Evolutionary conservation across 306 rosid species (phyloP).

Genomic region (Nissolia schottii): DNA sequence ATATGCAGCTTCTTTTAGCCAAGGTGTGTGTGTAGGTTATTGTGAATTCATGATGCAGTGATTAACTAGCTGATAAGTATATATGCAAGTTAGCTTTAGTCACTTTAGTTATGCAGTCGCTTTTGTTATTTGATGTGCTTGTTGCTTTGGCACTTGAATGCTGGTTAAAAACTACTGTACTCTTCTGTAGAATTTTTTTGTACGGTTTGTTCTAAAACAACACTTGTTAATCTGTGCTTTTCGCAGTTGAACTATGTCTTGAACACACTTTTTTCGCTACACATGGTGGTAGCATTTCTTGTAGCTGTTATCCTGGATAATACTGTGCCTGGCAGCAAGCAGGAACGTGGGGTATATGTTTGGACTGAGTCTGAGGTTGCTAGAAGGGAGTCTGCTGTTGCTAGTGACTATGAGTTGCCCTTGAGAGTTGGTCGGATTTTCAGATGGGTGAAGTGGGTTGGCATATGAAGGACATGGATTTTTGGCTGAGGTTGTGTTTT

Average conservation of each 20-base stretch:
- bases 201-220: background rate
- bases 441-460: constrained; percentile 99
- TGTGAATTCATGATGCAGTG: background rate
- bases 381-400: constrained; percentile 74
- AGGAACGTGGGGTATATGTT: constrained; percentile 93
- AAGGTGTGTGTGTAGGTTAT: background rate
- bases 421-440: constrained; percentile 77
- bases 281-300: constrained; percentile 91
- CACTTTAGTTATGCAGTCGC: background rate
- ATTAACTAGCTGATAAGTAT: background rate
- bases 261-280: constrained; percentile 78
- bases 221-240: constrained; percentile 8
- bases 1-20: background rate
- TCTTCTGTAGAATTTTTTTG: background rate
- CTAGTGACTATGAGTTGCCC: constrained; percentile 80
- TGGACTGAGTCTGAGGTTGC: constrained; percentile 88
- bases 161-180: background rate
- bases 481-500: background rate
- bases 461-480: constrained; percentile 35
- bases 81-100: background rate
- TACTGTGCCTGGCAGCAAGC: constrained; percentile 92
- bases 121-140: too few relatives aligned
- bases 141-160: constrained; percentile 3
- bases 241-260: constrained; percentile 77
- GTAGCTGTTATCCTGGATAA: constrained; percentile 86